Percentiles rank a stretch among this genome's conserved stretches.
Conservation (phyloP, 345 rosid genomes). For the Cardamine chenopodiifolia region DNA sequence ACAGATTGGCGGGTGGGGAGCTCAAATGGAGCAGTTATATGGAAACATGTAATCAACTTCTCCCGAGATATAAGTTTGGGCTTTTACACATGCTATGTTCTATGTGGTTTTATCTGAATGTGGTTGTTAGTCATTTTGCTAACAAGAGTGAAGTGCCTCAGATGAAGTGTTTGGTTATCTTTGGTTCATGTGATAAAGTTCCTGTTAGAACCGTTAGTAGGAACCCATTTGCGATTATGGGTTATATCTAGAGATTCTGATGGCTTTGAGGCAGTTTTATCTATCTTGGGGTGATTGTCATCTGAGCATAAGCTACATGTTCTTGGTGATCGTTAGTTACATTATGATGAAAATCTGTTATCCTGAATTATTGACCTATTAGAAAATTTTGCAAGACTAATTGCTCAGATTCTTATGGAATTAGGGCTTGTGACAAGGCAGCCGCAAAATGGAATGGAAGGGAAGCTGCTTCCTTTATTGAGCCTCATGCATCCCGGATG, state of each 20-base stretch:
- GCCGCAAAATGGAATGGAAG: constrained; percentile 77
- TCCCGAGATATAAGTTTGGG: constrained; percentile 18
- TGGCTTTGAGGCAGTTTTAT: not conserved
- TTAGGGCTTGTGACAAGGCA: constrained; percentile 75
- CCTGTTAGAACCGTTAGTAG: constrained; percentile 61
- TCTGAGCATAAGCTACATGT: constrained; percentile 29
- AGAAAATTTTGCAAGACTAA: constrained; percentile 31
- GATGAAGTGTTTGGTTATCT: constrained; percentile 14
- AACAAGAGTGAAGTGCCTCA: constrained; percentile 22
- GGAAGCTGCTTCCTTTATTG: constrained; percentile 86
- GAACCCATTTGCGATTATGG: not conserved
- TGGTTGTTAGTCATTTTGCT: constrained; percentile 5
- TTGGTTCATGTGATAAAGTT: constrained; percentile 43
- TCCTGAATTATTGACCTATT: constrained; percentile 51
- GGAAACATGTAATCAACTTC: constrained; percentile 75
- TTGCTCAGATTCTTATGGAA: constrained; percentile 51
- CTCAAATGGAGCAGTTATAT: constrained; percentile 81
- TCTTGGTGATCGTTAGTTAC: constrained; percentile 12
- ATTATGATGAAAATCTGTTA: constrained; percentile 1
- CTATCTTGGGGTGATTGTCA: constrained; percentile 48
- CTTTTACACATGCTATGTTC: constrained; percentile 1
- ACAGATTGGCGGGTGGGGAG: constrained; percentile 91
- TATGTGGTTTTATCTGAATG: constrained; percentile 10
- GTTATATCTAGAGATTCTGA: constrained; percentile 9
- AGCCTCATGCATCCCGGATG: constrained; percentile 70